phyloP scores from a whole-genome alignment of 192 early-diverging fungal genomes.

The Diversispora eburnea region DNA sequence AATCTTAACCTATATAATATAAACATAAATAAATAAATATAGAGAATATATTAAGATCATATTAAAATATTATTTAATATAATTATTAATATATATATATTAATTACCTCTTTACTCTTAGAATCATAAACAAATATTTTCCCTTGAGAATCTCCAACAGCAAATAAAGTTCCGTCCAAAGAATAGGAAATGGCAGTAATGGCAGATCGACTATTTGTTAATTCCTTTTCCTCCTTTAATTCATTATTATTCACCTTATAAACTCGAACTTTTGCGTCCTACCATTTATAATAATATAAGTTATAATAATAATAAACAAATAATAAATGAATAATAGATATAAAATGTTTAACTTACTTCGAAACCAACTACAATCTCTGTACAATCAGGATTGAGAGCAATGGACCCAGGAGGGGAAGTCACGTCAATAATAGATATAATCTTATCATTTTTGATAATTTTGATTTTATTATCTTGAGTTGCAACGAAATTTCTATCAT shows the following conservation, averaged over 20 bases:
- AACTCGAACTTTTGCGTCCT: constrained; percentile 64
- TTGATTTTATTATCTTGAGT: constrained; percentile 57
- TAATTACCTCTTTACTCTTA: constrained; percentile 34
- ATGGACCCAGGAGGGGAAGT: constrained; percentile 48
- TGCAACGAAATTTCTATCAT: constrained; percentile 50
- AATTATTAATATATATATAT: not conserved
- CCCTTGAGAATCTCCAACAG: constrained; percentile 75
- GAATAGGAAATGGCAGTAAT: constrained; percentile 80
- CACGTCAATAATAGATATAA: constrained; percentile 37
- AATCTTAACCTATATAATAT: constrained; percentile 34
- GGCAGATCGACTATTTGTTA: constrained; percentile 52
- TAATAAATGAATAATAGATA: not conserved
- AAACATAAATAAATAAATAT: not conserved
- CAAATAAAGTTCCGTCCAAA: constrained; percentile 69
- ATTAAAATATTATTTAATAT: not conserved
- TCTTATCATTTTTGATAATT: constrained; percentile 47
- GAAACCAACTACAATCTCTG: constrained; percentile 57
- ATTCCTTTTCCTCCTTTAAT: constrained; percentile 31
- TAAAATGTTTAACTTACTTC: constrained; percentile 45
- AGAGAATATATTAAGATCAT: not conserved
- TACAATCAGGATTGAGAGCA: constrained; percentile 53
- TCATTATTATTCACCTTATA: constrained; percentile 52
- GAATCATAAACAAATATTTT: constrained; percentile 75
- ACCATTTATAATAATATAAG: not conserved
- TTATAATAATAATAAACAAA: not conserved